Conservation (phyloP, 805 yeast genomes). For the Pichia thaimueangensis region DNA sequence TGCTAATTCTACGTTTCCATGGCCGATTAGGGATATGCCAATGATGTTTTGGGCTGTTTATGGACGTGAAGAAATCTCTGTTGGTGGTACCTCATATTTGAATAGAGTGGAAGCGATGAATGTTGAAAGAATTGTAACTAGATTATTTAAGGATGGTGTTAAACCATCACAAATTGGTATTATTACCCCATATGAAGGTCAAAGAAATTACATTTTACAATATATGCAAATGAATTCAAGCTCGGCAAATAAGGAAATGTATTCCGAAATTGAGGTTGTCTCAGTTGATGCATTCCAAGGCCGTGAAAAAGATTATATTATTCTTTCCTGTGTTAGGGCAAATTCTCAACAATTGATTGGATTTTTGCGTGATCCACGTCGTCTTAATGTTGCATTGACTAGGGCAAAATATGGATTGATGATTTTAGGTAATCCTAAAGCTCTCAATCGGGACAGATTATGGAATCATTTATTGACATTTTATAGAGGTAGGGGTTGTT, state of each 20-base stretch:
- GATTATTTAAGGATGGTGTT: conserved; percentile 70
- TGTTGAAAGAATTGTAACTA: conserved; percentile 71
- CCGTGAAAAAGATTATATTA: conserved; percentile 46
- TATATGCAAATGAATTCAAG: conserved; percentile 72
- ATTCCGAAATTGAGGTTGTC: conserved; percentile 75
- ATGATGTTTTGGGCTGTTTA: conserved; percentile 94
- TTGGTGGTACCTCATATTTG: conserved; percentile 72
- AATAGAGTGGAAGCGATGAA: conserved; percentile 88
- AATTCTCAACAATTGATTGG: conserved; percentile 73
- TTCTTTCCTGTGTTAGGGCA: conserved; percentile 53
- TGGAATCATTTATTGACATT: conserved; percentile 78
- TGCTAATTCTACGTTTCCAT: conserved; percentile 62
- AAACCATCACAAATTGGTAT: conserved; percentile 81
- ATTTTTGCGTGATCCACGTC: conserved; percentile 75
- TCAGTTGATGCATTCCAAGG: conserved; percentile 67
- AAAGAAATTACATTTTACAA: conserved; percentile 72
- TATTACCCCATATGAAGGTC: conserved; percentile 93
- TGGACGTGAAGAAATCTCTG: conserved; percentile 84
- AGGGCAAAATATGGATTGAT: conserved; percentile 80
- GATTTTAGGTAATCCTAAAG: conserved; percentile 77
- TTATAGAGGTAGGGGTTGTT: conserved; percentile 76
- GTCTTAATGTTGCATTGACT: conserved; percentile 84
- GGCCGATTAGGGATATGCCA: conserved; percentile 83
- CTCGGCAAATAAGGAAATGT: conserved; percentile 51
- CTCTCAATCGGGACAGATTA: conserved; percentile 59